phyloP scores from a whole-genome alignment of 169 alveolate species.

The Plasmodium reichenowi region DNA sequence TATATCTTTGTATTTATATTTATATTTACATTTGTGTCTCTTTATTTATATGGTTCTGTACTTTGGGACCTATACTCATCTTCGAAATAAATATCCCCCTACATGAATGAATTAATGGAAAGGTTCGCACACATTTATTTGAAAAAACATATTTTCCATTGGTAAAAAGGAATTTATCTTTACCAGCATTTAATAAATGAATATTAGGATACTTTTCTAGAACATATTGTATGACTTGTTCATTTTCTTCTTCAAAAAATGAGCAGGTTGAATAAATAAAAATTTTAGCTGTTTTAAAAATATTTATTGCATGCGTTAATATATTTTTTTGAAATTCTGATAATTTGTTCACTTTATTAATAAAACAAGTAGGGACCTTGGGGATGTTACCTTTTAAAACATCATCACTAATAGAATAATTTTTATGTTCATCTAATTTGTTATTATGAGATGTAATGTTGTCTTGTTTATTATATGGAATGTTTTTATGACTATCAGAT shows the following conservation, averaged over 20 bases:
- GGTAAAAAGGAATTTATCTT: slow-evolving; percentile 52
- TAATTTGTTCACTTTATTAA: slow-evolving; percentile 29
- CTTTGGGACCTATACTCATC: not conserved
- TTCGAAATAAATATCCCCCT: slow-evolving; percentile 66
- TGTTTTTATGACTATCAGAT: not conserved
- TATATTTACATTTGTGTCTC: not conserved
- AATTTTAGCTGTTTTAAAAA: slow-evolving; percentile 20
- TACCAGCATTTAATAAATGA: slow-evolving; percentile 67
- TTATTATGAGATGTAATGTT: not conserved
- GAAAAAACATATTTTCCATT: slow-evolving; percentile 20
- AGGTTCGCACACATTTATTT: slow-evolving; percentile 53
- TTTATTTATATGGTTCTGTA: not conserved
- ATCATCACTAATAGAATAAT: not conserved
- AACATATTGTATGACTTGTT: slow-evolving; percentile 46
- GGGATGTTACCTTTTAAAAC: slow-evolving; percentile 31
- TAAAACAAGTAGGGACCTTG: slow-evolving; percentile 17
- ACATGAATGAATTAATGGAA: slow-evolving; percentile 34
- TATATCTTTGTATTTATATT: not conserved
- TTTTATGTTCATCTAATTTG: not conserved
- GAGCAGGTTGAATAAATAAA: slow-evolving; percentile 75
- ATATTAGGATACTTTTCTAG: slow-evolving; percentile 8
- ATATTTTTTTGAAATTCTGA: slow-evolving; percentile 65
- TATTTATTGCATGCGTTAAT: slow-evolving; percentile 44
- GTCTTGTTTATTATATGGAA: not conserved
- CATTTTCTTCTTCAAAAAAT: slow-evolving; percentile 77